Evolutionary conservation across 352 stramenopile genomes (phyloP), one percentile per base, ranked within the genome.

Genomic region (Phytopythium chamaehyphon): DNA sequence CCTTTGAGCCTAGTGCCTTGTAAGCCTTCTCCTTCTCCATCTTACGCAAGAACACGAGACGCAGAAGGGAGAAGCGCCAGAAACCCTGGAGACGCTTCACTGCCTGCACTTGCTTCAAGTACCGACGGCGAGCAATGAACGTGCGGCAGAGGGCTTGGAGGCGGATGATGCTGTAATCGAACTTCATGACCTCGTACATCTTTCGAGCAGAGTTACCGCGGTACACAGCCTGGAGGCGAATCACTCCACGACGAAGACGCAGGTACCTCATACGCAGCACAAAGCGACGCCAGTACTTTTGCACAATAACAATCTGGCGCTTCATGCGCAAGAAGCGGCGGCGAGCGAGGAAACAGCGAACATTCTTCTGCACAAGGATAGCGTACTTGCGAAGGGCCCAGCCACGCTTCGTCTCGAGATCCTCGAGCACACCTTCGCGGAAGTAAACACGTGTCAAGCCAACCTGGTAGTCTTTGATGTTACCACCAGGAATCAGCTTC

Each of bases 391-490:
- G 79, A n/a, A 94, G 54, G 16, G 80, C 81, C 52, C 73, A 67
- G 3, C 74, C 84, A 14, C 84, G 78, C 61, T 83, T 84, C 9
- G 75, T 85, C 59, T 94, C 82, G 10, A 94, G 57, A 8, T 73
- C 67, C 46, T 94, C 84, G n/a, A 93, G 57, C 38, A 94, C 64
- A 16, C 84, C 79, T 67, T 94, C 82, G 15, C 84, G 80, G 60
- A 94, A 94, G 60, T 94, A 94, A 16, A 94, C 83, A 31, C 83
- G 82, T 2, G 80, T 92, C 15, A 89, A 52, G 47, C 84, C 84
- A n/a, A 92, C 81, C 51, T 94, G 84, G 47, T 92, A 94, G 54
- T 94, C 84, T n/a, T 73, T 56, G 35, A 94, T 75, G 56, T 94
- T 88, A 47, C 76, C 64, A 11, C 69, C 65, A 2, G 84, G 78